Conservation (phyloP, 2,329 filamentous ascomycete genomes). For the Ramularia collo-cygni region DNA sequence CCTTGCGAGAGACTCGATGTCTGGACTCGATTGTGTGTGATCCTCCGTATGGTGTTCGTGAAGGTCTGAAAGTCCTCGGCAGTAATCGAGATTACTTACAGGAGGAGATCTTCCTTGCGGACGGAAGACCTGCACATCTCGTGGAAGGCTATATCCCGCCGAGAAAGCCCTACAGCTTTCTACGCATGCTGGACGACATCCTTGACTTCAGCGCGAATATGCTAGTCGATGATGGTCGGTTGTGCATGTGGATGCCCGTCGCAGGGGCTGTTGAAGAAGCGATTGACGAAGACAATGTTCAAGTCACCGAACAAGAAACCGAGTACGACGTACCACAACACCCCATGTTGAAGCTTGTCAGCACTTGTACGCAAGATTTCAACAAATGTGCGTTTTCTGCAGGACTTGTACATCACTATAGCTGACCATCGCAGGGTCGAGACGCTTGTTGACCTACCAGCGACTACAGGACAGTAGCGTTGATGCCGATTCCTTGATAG, state of each 20-base stretch:
- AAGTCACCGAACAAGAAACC: conserved; percentile 44
- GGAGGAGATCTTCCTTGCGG: conserved; percentile 54
- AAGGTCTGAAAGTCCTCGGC: conserved; percentile 83
- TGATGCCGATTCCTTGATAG: conserved; percentile 26
- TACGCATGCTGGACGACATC: conserved; percentile 84
- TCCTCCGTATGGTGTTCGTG: conserved; percentile 89
- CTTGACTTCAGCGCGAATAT: conserved; percentile 71
- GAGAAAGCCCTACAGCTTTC: conserved; percentile 86
- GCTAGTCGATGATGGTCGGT: conserved; percentile 68
- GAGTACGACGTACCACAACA: conserved; percentile 73
- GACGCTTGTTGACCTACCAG: conserved; percentile 79
- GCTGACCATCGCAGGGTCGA: conserved; percentile 57
- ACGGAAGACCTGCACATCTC: conserved; percentile 64
- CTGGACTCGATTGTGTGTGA: conserved; percentile 93
- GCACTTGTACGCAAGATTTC: conserved; percentile 77
- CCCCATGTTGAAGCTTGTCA: conserved; percentile 64
- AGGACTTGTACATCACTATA: background rate
- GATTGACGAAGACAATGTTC: conserved; percentile 3
- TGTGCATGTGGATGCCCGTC: conserved; percentile 97
- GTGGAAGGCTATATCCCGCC: conserved; percentile 71
- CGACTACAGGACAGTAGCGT: conserved; percentile 56
- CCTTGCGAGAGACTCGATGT: conserved; percentile 51
- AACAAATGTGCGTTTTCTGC: conserved; percentile 64
- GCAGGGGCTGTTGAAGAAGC: conserved; percentile 44
- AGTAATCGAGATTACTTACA: conserved; percentile 51